phyloP scores from a whole-genome alignment of 345 rosid species.

The Acer yangbiense region DNA sequence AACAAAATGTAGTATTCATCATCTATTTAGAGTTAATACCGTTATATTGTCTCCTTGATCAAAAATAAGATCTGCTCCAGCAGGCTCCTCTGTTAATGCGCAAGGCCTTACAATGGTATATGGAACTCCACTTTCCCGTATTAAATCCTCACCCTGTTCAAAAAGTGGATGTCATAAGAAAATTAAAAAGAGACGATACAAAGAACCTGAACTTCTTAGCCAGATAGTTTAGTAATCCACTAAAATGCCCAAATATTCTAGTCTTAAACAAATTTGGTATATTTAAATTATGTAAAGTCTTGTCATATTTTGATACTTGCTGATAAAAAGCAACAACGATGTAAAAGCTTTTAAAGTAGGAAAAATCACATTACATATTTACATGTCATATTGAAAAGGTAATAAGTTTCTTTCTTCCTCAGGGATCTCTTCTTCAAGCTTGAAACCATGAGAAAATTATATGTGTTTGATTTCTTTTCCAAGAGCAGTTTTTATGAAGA shows the following conservation, averaged over 20 bases:
- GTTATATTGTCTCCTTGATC: conserved; percentile 93
- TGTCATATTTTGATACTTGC: neutral
- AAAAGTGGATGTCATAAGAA: neutral
- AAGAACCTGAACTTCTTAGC: neutral
- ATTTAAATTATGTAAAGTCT: neutral
- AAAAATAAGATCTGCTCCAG: conserved; percentile 91
- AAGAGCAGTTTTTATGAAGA: neutral
- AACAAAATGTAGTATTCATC: conserved; percentile 3
- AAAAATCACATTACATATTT: neutral
- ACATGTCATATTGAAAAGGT: neutral
- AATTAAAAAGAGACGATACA: neutral
- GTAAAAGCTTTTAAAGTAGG: neutral
- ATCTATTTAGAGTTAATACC: conserved; percentile 37
- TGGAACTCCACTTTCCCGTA: conserved; percentile 89
- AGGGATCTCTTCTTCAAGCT: neutral
- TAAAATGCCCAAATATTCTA: neutral
- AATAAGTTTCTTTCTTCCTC: neutral
- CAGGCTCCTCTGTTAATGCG: conserved; percentile 95
- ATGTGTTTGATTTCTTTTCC: neutral
- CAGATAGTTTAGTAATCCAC: neutral
- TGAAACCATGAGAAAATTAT: neutral
- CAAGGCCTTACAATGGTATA: conserved; percentile 88
- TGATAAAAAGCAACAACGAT: neutral
- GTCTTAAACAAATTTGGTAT: neutral
- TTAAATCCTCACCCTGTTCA: conserved; percentile 78